A percentile compares a stretch with the other conserved stretches of the same genome.
These are phyloP conservation scores for Parmales sp. DNA, from an alignment of 108 stramenopile genomes.

Conservation along the genomic window DNA sequence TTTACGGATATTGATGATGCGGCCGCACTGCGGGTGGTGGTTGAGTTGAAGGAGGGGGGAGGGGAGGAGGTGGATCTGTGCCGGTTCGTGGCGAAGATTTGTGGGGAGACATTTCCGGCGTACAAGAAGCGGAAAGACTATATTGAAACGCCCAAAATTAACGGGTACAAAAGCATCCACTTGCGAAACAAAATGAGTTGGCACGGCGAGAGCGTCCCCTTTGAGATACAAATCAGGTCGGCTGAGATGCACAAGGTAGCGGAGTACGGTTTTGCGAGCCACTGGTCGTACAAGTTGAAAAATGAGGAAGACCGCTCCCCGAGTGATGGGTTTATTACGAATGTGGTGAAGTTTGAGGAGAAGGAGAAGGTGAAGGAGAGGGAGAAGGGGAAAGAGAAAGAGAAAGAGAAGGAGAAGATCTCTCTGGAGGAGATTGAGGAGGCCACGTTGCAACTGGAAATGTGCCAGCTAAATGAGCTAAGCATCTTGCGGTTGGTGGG, in stretches of 20 bases:
- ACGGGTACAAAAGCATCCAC: conserved; percentile 89
- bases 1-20: conserved; percentile 67
- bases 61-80: conserved; percentile 53
- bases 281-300: conserved; percentile 61
- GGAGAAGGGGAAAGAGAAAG: neutral
- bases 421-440: neutral
- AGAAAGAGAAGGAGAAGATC: neutral
- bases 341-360: neutral
- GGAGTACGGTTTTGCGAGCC: conserved; percentile 70
- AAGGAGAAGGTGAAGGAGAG: neutral
- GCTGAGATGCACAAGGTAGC: conserved; percentile 78
- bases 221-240: conserved; percentile 74
- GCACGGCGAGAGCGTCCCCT: conserved; percentile 46
- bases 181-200: conserved; percentile 53
- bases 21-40: conserved; percentile 59
- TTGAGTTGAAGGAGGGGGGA: conserved; percentile 43
- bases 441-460: no score
- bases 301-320: neutral
- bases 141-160: conserved; percentile 63
- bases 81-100: conserved; percentile 54
- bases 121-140: conserved; percentile 77
- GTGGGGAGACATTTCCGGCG: conserved; percentile 42
- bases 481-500: no score
- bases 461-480: no score
- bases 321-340: neutral